Base-by-base conservation (phyloP, 108 stramenopile genomes). In the Fragilaria radians region DNA sequence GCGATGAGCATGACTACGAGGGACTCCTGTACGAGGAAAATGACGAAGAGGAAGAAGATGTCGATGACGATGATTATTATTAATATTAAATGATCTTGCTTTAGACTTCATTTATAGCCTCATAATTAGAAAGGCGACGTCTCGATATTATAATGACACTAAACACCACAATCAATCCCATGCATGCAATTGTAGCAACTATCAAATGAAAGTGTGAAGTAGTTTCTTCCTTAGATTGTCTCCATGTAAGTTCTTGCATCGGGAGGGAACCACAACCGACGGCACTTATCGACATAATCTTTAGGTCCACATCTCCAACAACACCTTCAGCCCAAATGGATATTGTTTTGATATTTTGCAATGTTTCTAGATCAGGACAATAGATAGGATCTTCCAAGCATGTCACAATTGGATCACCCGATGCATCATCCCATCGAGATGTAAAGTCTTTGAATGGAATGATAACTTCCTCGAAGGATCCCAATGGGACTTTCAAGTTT, bases 281-380 rank as follows among this genome's bases (percentile, higher is more conserved):
- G 1, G 75, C 79, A 4, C 36, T 23, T 53, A 79, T 70, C 3
- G 61, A 52, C 52, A 64, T 36, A 19, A 79, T 52, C 32, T 74
- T 61, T 23, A 79, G 45, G 24, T 48, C 30, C 5, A 79, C 69
- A 27, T 58, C 31, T 28, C 78, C 78, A 18, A 59, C 73, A 0
- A 74, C 66, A 18, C 78, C 78, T 59, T 79, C 77, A n/a, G 62
- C 78, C 78, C 78, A 79, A 0, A 79, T 57, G 24, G 78, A 54
- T 24, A 79, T 70, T n/a, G 65, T 67, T 28, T 65, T 61, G 66
- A 79, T 67, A 54, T 74, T 62, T 34, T 51, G 26, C 28, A 79
- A 50, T 1, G 65, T 59, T 26, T 62, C 17, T 17, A 48, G 32
- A 54, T 61, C 46, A 5, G 78, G 78, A 31, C 78, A 79, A 22